These are phyloP conservation scores for Sporobolomyces phaffii DNA, from an alignment of 768 basidiomycete genomes.

Conservation along the genomic window DNA sequence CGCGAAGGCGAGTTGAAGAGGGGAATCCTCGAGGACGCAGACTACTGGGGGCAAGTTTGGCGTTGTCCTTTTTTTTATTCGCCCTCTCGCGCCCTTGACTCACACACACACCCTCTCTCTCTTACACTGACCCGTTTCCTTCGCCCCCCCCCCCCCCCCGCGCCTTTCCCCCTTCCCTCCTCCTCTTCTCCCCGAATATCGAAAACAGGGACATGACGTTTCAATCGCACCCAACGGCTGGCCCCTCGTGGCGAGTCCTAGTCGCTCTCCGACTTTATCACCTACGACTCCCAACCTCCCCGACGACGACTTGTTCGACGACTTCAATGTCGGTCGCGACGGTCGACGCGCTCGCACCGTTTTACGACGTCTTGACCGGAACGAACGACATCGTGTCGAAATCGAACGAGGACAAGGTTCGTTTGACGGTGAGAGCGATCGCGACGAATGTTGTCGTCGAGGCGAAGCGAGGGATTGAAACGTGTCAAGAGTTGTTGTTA, in stretches of 20 bases:
- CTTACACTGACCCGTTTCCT: conserved; percentile 1
- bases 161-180: too few relatives aligned
- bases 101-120: neutral
- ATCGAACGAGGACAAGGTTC: conserved; percentile 40
- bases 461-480: too few relatives aligned
- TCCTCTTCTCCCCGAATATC: too few relatives aligned
- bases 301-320: too few relatives aligned
- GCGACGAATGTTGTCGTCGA: conserved; percentile 26
- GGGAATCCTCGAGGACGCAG: conserved; percentile 55
- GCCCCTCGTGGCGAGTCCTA: conserved; percentile 29
- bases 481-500: neutral
- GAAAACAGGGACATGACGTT: conserved; percentile 37
- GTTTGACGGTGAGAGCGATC: conserved; percentile 27
- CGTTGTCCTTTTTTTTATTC: conserved; percentile 19
- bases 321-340: neutral
- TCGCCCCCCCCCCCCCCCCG: too few relatives aligned
- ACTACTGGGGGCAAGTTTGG: conserved; percentile 73
- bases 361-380: conserved; percentile 32
- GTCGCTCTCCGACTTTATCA: conserved; percentile 31
- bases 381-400: conserved; percentile 40
- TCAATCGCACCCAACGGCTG: conserved; percentile 23
- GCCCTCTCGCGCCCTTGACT: neutral
- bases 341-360: conserved; percentile 16
- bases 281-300: conserved; percentile 16
- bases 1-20: conserved; percentile 53